Percentiles rank a stretch among this genome's conserved stretches.
Conservation (phyloP, 208 protist species). For the Phytomonas francai region DNA sequence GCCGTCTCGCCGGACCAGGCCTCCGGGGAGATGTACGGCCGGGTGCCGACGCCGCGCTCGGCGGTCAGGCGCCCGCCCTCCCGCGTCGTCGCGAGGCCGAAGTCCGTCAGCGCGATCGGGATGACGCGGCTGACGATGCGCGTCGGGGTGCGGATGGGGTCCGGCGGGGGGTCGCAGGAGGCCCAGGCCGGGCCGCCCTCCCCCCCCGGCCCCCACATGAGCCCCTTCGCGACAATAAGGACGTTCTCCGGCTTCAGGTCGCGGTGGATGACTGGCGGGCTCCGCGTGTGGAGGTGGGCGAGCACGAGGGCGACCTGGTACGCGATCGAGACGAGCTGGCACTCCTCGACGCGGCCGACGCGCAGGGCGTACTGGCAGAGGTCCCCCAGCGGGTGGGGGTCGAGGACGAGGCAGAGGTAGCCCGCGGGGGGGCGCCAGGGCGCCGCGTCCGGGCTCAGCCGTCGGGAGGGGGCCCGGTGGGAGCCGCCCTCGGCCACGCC, state of each 20-base stretch:
- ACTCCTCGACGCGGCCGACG: conserved; percentile 53
- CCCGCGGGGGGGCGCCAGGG: conserved; percentile 30
- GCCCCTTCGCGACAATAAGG: conserved; percentile 32
- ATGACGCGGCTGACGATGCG: conserved; percentile 40
- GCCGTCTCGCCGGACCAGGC: conserved; percentile 45
- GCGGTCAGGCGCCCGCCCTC: conserved; percentile 18
- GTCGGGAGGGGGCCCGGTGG: no score
- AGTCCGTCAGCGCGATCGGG: conserved; percentile 79
- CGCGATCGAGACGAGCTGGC: conserved; percentile 70
- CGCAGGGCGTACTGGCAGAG: conserved; percentile 59
- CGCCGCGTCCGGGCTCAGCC: no score
- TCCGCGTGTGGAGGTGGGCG: conserved; percentile 71
- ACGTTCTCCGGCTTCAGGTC: conserved; percentile 97
- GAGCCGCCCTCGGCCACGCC: no score
- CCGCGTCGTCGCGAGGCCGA: conserved; percentile 61
- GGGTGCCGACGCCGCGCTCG: conserved; percentile 54
- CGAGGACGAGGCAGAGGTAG: conserved; percentile 78
- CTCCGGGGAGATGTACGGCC: conserved; percentile 82
- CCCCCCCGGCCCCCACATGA: no score
- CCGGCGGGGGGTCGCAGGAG: background rate
- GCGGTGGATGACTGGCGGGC: conserved; percentile 96
- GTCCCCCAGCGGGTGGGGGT: conserved; percentile 77
- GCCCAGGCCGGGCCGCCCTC: no score
- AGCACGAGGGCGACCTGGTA: conserved; percentile 70
- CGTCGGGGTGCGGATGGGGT: conserved; percentile 10